Evolutionary conservation across 2,329 filamentous ascomycete genomes (phyloP).

Genomic region (Colletotrichum sp.): DNA sequence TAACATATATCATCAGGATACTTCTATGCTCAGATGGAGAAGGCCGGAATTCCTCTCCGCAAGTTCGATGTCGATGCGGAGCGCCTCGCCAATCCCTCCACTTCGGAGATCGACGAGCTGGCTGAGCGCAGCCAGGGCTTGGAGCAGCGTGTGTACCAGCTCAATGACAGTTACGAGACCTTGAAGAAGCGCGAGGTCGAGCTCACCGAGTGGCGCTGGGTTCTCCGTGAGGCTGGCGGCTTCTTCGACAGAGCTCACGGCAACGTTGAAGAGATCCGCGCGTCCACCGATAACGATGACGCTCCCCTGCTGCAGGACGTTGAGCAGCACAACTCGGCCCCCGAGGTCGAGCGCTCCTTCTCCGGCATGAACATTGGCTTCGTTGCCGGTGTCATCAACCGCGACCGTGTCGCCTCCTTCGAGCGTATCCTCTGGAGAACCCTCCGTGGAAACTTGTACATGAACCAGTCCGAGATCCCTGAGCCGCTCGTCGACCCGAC

Average conservation of each 20-base stretch:
- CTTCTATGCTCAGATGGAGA: constrained; percentile 96
- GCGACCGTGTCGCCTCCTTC: constrained; percentile 92
- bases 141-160: constrained; percentile 86
- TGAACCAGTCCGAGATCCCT: constrained; percentile 99
- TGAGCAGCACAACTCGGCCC: constrained; percentile 75
- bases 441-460: constrained; percentile 96
- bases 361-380: constrained; percentile 99
- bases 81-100: constrained; percentile 84
- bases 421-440: constrained; percentile 98
- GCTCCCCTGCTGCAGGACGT: constrained; percentile 92
- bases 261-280: constrained; percentile 94
- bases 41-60: constrained; percentile 82
- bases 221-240: constrained; percentile 91
- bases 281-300: constrained; percentile 88
- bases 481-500: constrained; percentile 90
- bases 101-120: constrained; percentile 95
- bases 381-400: constrained; percentile 92
- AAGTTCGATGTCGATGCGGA: constrained; percentile 92
- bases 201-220: constrained; percentile 98
- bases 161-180: constrained; percentile 98
- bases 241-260: constrained; percentile 98
- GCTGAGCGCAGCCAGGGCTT: constrained; percentile 90
- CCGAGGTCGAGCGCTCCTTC: constrained; percentile 83
- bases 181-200: constrained; percentile 98
- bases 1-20: constrained; percentile 68